phyloP scores from a whole-genome alignment of 768 basidiomycete genomes.

The Mycena indigotica region DNA sequence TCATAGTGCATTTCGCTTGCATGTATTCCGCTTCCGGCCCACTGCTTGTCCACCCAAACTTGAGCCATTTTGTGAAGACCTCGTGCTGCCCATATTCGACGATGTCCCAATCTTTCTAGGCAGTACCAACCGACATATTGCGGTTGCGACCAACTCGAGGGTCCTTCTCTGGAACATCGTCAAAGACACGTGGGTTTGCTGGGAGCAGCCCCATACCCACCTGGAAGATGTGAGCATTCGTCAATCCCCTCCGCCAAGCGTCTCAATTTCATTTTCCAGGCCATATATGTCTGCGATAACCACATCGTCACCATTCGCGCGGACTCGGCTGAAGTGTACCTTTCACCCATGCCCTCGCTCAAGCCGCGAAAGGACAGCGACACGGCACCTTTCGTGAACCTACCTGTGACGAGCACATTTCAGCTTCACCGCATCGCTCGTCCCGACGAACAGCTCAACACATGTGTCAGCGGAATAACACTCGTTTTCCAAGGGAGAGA shows the following conservation, averaged over 20 bases:
- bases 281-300: conserved; percentile 14
- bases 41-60: conserved; percentile 3
- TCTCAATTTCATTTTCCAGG: neutral
- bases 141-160: neutral
- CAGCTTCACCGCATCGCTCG: neutral
- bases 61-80: neutral
- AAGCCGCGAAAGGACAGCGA: neutral
- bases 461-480: conserved; percentile 11
- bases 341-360: conserved; percentile 2
- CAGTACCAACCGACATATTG: conserved; percentile 10
- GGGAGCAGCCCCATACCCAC: neutral
- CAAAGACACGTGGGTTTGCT: conserved; percentile 12
- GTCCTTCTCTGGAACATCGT: conserved; percentile 17
- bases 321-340: neutral
- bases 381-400: neutral
- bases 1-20: conserved; percentile 6
- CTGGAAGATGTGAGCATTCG: conserved; percentile 8
- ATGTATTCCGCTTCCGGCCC: conserved; percentile 10
- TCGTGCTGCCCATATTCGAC: conserved; percentile 1
- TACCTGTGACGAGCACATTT: neutral
- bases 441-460: neutral
- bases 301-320: conserved; percentile 4
- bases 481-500: conserved; percentile 19
- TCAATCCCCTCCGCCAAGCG: neutral
- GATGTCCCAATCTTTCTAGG: conserved; percentile 1